A percentile compares a stretch with the other conserved stretches of the same genome.
phyloP scores from a whole-genome alignment of 305 asterid species.

The Stenogyne calaminthoides region DNA sequence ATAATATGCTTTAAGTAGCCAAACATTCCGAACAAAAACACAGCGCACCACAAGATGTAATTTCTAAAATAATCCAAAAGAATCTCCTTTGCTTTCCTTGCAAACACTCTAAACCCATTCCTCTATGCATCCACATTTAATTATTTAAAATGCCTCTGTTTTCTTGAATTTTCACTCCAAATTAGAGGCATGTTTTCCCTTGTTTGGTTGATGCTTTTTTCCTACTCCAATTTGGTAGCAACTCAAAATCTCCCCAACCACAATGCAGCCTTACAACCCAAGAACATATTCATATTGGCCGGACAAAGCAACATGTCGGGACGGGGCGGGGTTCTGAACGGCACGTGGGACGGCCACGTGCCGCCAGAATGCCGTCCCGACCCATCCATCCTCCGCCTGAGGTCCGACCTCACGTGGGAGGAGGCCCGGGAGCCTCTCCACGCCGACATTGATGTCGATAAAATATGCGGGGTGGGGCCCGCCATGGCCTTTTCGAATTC shows the following conservation, averaged over 20 bases:
- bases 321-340: slow-evolving; percentile 50
- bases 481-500: slow-evolving; percentile 55
- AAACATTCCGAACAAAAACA: slow-evolving; percentile 11
- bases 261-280: slow-evolving; percentile 28
- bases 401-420: slow-evolving; percentile 45
- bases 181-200: slow-evolving; percentile 28
- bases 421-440: slow-evolving; percentile 70
- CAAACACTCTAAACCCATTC: slow-evolving; percentile 27
- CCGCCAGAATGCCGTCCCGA: slow-evolving; percentile 43
- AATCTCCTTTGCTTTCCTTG: slow-evolving; percentile 33
- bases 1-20: background rate
- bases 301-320: slow-evolving; percentile 65
- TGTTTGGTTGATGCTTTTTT: slow-evolving; percentile 35
- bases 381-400: slow-evolving; percentile 41
- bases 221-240: slow-evolving; percentile 27
- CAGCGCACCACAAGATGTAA: slow-evolving; percentile 21
- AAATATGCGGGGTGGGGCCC: slow-evolving; percentile 63
- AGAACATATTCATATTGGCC: slow-evolving; percentile 48
- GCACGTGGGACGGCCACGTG: slow-evolving; percentile 51
- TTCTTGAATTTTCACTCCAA: background rate
- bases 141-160: background rate
- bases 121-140: background rate
- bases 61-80: slow-evolving; percentile 18
- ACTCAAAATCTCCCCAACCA: slow-evolving; percentile 14
- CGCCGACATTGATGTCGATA: slow-evolving; percentile 44